phyloP scores from a whole-genome alignment of 768 basidiomycete genomes.

The Mycena chlorophos region DNA sequence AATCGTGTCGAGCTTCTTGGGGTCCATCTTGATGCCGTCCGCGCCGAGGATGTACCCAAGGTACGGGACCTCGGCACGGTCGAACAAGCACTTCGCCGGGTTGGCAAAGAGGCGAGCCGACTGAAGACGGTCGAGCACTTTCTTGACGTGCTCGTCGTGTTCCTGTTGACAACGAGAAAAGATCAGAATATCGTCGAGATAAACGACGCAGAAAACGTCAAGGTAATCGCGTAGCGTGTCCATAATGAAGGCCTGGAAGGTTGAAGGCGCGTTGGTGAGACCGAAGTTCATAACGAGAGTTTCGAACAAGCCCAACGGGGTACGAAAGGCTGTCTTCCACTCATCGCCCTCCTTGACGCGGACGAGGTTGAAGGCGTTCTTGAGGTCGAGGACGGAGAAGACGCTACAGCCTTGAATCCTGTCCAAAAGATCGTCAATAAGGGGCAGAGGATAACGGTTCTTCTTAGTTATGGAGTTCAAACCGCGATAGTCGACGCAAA shows the following conservation, averaged over 20 bases:
- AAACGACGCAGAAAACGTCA: conserved; percentile 41
- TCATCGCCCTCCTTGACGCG: conserved; percentile 40
- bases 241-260: conserved; percentile 46
- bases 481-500: conserved; percentile 27
- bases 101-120: conserved; percentile 34
- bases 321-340: conserved; percentile 44
- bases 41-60: conserved; percentile 40
- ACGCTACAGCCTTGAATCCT: conserved; percentile 28
- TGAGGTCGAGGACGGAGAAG: conserved; percentile 39
- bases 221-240: conserved; percentile 39
- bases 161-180: conserved; percentile 37
- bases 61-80: conserved; percentile 38
- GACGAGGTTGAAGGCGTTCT: conserved; percentile 38
- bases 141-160: conserved; percentile 34
- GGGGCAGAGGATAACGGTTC: conserved; percentile 32
- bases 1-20: conserved; percentile 39
- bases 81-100: conserved; percentile 42
- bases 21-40: conserved; percentile 38
- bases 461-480: conserved; percentile 23
- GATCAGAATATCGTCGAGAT: conserved; percentile 46
- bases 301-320: conserved; percentile 37
- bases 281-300: conserved; percentile 40
- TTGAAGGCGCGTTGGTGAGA: conserved; percentile 40
- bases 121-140: conserved; percentile 34
- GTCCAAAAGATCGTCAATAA: conserved; percentile 33